Conservation (phyloP, 108 stramenopile genomes). For the Schizochytrium sp. region DNA sequence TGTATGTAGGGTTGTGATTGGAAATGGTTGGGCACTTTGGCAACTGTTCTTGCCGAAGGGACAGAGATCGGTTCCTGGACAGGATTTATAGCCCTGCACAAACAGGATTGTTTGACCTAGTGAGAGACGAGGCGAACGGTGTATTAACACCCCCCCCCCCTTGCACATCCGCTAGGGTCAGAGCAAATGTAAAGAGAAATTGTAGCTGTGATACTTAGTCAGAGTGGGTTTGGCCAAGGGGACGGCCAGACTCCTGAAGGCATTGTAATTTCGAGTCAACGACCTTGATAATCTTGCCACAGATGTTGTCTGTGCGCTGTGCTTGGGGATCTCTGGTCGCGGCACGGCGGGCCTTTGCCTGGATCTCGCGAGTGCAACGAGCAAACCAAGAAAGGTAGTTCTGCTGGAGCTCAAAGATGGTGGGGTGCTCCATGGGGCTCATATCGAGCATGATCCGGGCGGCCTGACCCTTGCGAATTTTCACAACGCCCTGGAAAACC, state of each 20-base stretch:
- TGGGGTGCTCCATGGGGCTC: slow-evolving; percentile 32
- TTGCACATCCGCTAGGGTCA: too few relatives aligned
- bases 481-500: slow-evolving; percentile 98
- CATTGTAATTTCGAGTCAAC: slow-evolving; percentile 21
- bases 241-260: not conserved
- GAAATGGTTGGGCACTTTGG: not conserved
- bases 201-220: not conserved
- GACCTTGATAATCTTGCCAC: slow-evolving; percentile 50
- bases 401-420: not conserved
- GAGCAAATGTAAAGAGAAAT: too few relatives aligned
- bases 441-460: slow-evolving; percentile 68
- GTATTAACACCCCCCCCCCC: too few relatives aligned
- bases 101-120: too few relatives aligned
- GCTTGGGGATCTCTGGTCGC: not conserved
- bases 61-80: too few relatives aligned
- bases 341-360: slow-evolving; percentile 24
- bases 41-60: not conserved
- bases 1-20: not conserved
- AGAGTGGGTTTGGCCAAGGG: not conserved
- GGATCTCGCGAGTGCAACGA: slow-evolving; percentile 18
- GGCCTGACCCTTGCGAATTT: slow-evolving; percentile 81
- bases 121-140: too few relatives aligned
- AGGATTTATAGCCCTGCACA: too few relatives aligned
- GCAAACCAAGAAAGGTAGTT: slow-evolving; percentile 29
- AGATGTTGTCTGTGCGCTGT: slow-evolving; percentile 48